A percentile compares a stretch with the other conserved stretches of the same genome.
These are phyloP conservation scores for Colletotrichum spinosum DNA, from an alignment of 2,329 filamentous ascomycete genomes.

Conservation along the genomic window DNA sequence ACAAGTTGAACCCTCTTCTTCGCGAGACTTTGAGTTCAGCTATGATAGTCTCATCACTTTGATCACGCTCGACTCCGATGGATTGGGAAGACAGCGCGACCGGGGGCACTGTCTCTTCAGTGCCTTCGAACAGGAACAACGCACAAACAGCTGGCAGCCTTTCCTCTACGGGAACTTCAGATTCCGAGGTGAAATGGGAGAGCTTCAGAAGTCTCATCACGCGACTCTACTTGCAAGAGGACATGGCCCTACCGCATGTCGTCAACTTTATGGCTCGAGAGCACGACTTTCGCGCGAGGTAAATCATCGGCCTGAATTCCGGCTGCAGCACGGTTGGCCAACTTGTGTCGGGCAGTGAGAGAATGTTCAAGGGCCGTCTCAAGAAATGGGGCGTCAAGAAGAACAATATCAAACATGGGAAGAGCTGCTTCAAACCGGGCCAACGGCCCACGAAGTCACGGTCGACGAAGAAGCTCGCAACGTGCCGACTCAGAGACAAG, in stretches of 20 bases:
- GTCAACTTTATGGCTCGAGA: not conserved
- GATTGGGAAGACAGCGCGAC: not conserved
- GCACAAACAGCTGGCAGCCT: not conserved
- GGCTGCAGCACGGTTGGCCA: not conserved
- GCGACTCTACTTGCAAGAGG: not conserved
- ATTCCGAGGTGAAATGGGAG: not conserved
- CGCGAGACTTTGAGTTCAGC: too few species aligned
- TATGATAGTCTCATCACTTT: too few species aligned
- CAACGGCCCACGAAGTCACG: too few species aligned
- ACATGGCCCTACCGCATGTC: not conserved
- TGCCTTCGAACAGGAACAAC: not conserved
- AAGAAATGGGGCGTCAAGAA: not conserved
- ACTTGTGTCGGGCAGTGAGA: not conserved
- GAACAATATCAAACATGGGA: too few species aligned
- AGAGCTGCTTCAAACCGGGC: too few species aligned
- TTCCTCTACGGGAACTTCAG: not conserved
- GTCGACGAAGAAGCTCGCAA: too few species aligned
- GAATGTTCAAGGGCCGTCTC: constrained; percentile 1
- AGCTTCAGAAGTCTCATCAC: not conserved
- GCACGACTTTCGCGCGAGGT: not conserved
- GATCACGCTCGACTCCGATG: too few species aligned
- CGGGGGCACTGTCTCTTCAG: not conserved
- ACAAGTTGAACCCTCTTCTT: too few species aligned
- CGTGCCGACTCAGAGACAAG: too few species aligned
- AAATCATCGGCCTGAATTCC: not conserved